These are phyloP conservation scores for Rhododendron henanense DNA, from an alignment of 148 eudicot genomes.

Conservation along the genomic window DNA sequence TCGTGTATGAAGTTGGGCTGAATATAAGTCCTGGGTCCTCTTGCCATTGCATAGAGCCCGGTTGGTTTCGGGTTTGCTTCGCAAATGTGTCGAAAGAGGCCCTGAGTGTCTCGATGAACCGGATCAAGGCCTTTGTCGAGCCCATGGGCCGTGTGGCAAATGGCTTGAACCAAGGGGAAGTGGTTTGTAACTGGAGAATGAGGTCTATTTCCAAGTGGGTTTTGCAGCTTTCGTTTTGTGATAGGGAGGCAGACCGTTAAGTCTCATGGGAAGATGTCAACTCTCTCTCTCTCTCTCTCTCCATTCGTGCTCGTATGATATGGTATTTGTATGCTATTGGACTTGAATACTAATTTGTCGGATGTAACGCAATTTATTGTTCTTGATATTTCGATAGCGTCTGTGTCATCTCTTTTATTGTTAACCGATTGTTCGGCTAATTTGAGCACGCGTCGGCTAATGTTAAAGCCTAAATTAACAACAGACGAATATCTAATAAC, in stretches of 20 bases:
- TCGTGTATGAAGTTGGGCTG: conserved; percentile 41
- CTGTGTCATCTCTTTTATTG: not conserved
- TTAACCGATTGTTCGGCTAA: not conserved
- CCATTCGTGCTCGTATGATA: not conserved
- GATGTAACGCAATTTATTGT: not conserved
- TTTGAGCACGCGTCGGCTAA: not conserved
- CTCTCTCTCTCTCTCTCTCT: not conserved
- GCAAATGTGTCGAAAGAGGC: conserved; percentile 54
- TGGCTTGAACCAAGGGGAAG: not conserved
- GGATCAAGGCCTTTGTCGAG: conserved; percentile 43
- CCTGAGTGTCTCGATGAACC: conserved; percentile 32
- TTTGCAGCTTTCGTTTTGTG: conserved; percentile 1
- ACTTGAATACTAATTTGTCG: not conserved
- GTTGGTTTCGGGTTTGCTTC: conserved; percentile 63
- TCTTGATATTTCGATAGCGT: not conserved
- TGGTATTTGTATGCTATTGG: not conserved
- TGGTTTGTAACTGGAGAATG: not conserved
- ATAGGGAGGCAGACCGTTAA: not conserved
- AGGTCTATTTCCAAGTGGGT: conserved; percentile 33
- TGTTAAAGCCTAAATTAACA: too few species aligned
- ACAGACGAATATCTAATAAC: too few species aligned
- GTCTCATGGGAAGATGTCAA: not conserved
- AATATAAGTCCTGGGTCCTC: conserved; percentile 65
- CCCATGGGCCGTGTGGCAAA: not conserved
- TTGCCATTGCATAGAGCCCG: conserved; percentile 57